Evolutionary conservation across 2,329 filamentous ascomycete species (phyloP).

Genomic region (Phoma sp.): DNA sequence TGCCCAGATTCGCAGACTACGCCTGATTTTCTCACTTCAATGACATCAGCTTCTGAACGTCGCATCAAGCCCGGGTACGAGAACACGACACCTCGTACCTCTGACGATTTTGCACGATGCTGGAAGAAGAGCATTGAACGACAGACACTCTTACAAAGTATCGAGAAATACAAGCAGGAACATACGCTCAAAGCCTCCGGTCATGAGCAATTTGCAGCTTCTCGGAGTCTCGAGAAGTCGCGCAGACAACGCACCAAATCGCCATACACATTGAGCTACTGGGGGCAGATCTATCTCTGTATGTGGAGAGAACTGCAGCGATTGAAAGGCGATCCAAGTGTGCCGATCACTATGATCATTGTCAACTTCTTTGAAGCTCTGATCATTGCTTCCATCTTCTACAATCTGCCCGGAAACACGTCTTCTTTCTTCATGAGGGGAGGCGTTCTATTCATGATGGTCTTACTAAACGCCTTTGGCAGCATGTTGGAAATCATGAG

Average conservation of each 20-base stretch:
- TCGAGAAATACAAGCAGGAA: slow-evolving; percentile 56
- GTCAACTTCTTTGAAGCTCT: slow-evolving; percentile 73
- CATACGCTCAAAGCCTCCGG: slow-evolving; percentile 48
- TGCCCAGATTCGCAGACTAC: slow-evolving; percentile 72
- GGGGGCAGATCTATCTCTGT: slow-evolving; percentile 52
- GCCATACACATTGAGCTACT: slow-evolving; percentile 59
- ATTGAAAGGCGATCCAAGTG: slow-evolving; percentile 45
- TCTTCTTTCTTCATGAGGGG: slow-evolving; percentile 61
- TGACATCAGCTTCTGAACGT: slow-evolving; percentile 66
- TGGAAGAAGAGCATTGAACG: slow-evolving; percentile 48
- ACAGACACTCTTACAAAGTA: slow-evolving; percentile 49
- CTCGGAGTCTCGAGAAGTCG: slow-evolving; percentile 53
- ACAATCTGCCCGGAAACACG: slow-evolving; percentile 56
- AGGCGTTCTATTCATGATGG: slow-evolving; percentile 63
- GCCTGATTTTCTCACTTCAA: slow-evolving; percentile 50
- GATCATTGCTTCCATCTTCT: slow-evolving; percentile 66
- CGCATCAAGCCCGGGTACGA: slow-evolving; percentile 50
- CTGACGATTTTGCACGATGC: slow-evolving; percentile 58
- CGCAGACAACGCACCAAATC: slow-evolving; percentile 60
- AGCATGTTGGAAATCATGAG: slow-evolving; percentile 65
- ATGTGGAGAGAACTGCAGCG: slow-evolving; percentile 31
- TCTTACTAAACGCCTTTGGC: slow-evolving; percentile 65
- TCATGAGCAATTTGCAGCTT: slow-evolving; percentile 38
- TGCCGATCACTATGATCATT: slow-evolving; percentile 68
- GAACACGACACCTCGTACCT: slow-evolving; percentile 48